Evolutionary conservation across 2,329 filamentous ascomycete genomes (phyloP), one percentile per base, ranked within the genome.

Genomic region (Paraphaeosphaeria sporulosa): DNA sequence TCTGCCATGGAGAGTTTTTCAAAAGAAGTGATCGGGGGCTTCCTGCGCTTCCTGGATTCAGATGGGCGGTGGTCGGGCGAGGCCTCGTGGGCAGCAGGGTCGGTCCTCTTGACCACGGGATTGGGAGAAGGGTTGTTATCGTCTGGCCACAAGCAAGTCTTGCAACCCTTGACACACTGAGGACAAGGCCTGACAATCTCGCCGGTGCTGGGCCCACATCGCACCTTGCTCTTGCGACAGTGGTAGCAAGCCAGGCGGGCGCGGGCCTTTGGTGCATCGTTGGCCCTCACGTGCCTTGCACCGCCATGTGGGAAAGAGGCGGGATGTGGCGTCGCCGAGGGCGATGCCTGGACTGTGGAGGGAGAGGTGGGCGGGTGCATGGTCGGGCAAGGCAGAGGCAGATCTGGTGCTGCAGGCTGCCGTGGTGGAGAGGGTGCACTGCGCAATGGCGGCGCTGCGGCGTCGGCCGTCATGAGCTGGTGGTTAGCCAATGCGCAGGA

Each of bases 221-320:
- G 94, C 74, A 94, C 92, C 79, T 95, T 96, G 74, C 90, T 93
- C 70, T 87, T 87, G 59, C 92, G 86, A 74, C 92, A 94, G 64
- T 87, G 85, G 62, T 87, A 83, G 78, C 92, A 95, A 50, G 92
- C 91, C 92, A 71, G 89, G 92, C 49, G 91, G 93, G 67, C 92
- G 86, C 86, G 93, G 90, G 59, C 80, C 76, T 59, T 64, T 61
- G 60, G 51, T 19, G 38, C 17, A 32, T 71, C 69, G 52, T 72
- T 66, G 49, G 67, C 57, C 34, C 42, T 44, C 27, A 25, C 21
- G 15, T 46, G 27, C 54, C 73, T 68, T 57, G 58, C 63, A 60
- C 60, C 60, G 52, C 63, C 61, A 55, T 61, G 61, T 27, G 47
- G 23, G 9, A 57, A 55, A 56, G 71, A 58, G 50, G 64, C 60